Evolutionary conservation across 78 protist species (phyloP), one percentile per base, ranked within the genome.

Genomic region (Dictyostelium capitatum): DNA sequence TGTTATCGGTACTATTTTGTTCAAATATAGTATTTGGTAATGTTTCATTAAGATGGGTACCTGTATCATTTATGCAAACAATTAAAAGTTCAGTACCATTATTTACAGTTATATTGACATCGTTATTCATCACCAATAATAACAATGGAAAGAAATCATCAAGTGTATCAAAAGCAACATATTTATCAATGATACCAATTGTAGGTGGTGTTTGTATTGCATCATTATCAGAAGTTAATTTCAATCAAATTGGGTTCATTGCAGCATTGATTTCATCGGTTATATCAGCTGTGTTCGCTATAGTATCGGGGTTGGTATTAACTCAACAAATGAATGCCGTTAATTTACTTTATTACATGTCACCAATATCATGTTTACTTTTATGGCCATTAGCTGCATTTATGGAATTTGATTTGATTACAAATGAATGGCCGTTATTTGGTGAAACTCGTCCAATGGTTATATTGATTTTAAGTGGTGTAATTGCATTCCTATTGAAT

Each of bases 191-290:
- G 91, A 64, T 78, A 20, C 95, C 95, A 11, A 90, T 90, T n/a
- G 95, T 90, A 4, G 95, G 89, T n/a, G 95, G 95, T 79, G 95
- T 90, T 12, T 54, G 83, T 37, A 17, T 90, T 19, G 95, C 95
- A n/a, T 75, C 89, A 0, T 5, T 90, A 20, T 41, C 75, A 6
- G 95, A 90, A 57, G 95, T 75, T 14, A 90, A 90, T 50, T 90
- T 59, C 72, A 82, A 82, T 37, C 67, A 37, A 28, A 23, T 30
- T 32, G 95, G 95, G 11, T 90, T 90, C 53, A 79, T 59, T 20
- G 79, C 95, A 0, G 95, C 95, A 4, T 32, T 91, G 6, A 14
- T 53, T 11, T 23, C 94, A 0, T 77, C 73, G 25, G 30, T 91
- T 2, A 19, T 87, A 74, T 50, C 93, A 14, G 93, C 93, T 4